Base-by-base conservation (phyloP, 352 stramenopile genomes). In the Pythium dissimile region DNA sequence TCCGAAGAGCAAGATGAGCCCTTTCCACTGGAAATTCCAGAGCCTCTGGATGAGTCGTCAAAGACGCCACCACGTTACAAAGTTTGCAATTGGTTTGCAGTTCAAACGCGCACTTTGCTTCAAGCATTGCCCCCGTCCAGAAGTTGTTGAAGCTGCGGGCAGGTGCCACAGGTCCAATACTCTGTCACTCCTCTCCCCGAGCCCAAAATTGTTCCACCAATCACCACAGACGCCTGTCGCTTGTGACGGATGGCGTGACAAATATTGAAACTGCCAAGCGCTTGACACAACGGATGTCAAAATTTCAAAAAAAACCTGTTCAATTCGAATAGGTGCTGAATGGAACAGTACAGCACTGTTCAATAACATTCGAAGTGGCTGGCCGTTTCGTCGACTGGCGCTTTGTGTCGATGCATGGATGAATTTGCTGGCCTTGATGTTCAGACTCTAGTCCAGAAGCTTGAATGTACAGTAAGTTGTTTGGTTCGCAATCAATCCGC, bases 201-300 rank as follows among this genome's bases (percentile, higher is more conserved):
- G 38, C 13, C 21, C 23, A 20, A 34, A 37, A 21, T 11, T 37
- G 13, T 49, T 31, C 12, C n/a, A 23, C 8, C 18, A 24, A 18
- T 12, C 34, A 16, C 34, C 34, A 20, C 16, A 41, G 34, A 12
- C 12, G 45, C 55, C 35, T 63, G 55, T 63, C 55, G 37, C 55
- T 28, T 56, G 11, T 24, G 20, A 53, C 55, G 9, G 55, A 57
- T 57, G 45, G n/a, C 37, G 26, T 63, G 55, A 62, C 54, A 55
- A 45, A 28, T 44, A 16, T 1, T 46, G 55, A 55, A 63, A 63
- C 55, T 30, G 55, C 45, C 45, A 56, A 39, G 34, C 30, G 31
- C 55, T 63, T 63, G 55, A 63, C 55, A 57, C 31, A 27, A 41
- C 11, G 7, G 37, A 5, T 5, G 13, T 53, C 20, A 37, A 60